Percentiles rank a stretch among this genome's conserved stretches.
phyloP scores from a whole-genome alignment of 2,329 filamentous ascomycete species.

The Xylaria digitata region DNA sequence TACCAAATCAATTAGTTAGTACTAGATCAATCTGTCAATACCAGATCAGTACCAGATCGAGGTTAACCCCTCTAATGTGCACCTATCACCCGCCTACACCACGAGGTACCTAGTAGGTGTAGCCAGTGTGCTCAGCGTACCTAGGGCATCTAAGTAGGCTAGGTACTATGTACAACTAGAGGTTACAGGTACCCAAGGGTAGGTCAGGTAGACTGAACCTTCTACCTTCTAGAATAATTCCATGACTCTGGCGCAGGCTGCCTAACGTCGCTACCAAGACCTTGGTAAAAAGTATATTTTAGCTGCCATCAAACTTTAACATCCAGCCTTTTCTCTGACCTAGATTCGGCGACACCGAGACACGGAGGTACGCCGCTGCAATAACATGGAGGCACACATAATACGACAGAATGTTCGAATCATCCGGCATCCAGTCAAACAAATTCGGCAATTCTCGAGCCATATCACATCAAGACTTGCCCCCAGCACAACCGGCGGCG shows the following conservation, averaged over 20 bases:
- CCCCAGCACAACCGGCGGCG: not conserved
- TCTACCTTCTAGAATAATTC: constrained; percentile 22
- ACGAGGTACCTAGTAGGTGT: no score
- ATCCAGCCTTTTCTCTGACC: not conserved
- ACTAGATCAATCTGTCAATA: no score
- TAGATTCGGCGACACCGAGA: constrained; percentile 5
- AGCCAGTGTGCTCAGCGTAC: no score
- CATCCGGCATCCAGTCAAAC: not conserved
- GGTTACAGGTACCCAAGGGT: not conserved
- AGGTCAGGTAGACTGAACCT: no score
- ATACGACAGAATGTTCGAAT: constrained; percentile 23
- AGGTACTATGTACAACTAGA: no score
- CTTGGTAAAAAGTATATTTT: not conserved
- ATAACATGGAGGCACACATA: constrained; percentile 26
- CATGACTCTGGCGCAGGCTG: not conserved
- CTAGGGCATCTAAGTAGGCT: no score
- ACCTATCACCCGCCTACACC: no score
- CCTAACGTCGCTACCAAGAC: not conserved
- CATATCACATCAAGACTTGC: constrained; percentile 1
- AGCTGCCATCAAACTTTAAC: not conserved
- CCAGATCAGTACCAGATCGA: no score
- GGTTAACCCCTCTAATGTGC: no score
- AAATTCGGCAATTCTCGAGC: constrained; percentile 17
- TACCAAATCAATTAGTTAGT: no score
- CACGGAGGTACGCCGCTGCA: not conserved